Base-by-base conservation (phyloP, 805 yeast species). In the Yarrowia keelungensis region DNA sequence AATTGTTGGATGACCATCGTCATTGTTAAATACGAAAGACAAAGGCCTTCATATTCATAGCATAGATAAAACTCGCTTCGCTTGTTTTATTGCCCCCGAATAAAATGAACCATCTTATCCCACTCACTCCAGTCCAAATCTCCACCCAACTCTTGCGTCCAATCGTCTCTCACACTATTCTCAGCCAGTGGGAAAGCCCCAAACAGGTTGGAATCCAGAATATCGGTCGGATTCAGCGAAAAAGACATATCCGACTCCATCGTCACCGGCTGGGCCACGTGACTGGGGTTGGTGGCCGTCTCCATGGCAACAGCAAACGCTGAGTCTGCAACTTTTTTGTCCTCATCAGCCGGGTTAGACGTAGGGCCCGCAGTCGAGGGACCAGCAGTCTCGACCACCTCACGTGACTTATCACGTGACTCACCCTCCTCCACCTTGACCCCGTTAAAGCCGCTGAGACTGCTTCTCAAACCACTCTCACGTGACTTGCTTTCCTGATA, bases 81-180 rank as follows among this genome's bases (percentile, higher is more conserved):
- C 26, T 10, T 10, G 10, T 8, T 9, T 19, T 49, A 53, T 19
- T 53, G 59, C 15, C 51, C 54, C 26, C 54, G 14, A 15, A 62
- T 62, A 16, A 65, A 65, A 35, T 51, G 59, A 12, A 65, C 61
- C 68, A 65, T 65, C 36, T 53, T 50, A 32, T 65, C 68, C 59
- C 61, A 65, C 68, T 65, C 68, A 8, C 42, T 36, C 68, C 68
- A 65, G 12, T 65, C 68, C 26, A 65, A 16, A 32, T 50, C 42
- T 15, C 47, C 66, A 5, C 53, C 67, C n/a, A 62, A 15, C 46
- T 62, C 67, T 47, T 62, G 54, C 5, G 56, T 47, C 67, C 56
- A 49, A 11, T 36, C 56, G 11, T 62, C 56, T 10, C 67, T 3
- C 1, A 39, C 47, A 11, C 39, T 62, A 5, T 19, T 38, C 9